These are phyloP conservation scores for Chaetomiaceae sp. DNA, from an alignment of 2,329 filamentous ascomycete species.

Conservation along the genomic window DNA sequence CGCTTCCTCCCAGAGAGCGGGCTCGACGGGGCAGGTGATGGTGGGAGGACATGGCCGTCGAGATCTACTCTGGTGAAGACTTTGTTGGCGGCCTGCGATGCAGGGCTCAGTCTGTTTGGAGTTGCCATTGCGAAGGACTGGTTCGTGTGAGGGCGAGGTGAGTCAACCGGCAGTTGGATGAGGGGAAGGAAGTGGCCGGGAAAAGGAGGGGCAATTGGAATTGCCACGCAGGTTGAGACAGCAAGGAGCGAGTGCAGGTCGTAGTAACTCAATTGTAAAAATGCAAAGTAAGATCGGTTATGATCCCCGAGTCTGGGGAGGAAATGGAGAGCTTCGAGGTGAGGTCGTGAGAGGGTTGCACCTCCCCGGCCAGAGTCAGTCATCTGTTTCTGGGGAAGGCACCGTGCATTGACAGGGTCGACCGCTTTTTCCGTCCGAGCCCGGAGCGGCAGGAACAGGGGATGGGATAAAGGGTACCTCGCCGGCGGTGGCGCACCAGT, in stretches of 20 bases:
- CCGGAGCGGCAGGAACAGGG: constrained; percentile 9
- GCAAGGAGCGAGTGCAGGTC: not conserved
- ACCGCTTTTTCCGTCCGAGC: constrained; percentile 19
- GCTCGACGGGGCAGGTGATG: constrained; percentile 88
- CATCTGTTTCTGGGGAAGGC: not conserved
- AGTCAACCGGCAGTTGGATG: not conserved
- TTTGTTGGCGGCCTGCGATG: constrained; percentile 44
- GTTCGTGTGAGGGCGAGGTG: not conserved
- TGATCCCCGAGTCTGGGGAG: no score
- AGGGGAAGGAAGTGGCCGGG: not conserved
- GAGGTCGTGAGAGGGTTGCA: no score
- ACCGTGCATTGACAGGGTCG: not conserved
- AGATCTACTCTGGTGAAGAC: constrained; percentile 63
- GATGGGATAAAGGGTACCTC: not conserved
- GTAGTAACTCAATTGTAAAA: no score
- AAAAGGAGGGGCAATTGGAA: not conserved
- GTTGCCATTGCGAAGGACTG: constrained; percentile 27
- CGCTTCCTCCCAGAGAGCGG: constrained; percentile 74
- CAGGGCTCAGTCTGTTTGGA: constrained; percentile 31
- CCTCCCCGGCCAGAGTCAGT: not conserved
- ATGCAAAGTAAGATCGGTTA: no score
- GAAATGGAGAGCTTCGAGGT: not conserved
- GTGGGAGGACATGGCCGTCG: constrained; percentile 79
- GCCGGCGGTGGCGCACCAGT: not conserved
- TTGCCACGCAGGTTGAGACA: not conserved